Evolutionary conservation across 2,329 filamentous ascomycete genomes (phyloP), one percentile per base, ranked within the genome.

Genomic region (Colletotrichum sp.): DNA sequence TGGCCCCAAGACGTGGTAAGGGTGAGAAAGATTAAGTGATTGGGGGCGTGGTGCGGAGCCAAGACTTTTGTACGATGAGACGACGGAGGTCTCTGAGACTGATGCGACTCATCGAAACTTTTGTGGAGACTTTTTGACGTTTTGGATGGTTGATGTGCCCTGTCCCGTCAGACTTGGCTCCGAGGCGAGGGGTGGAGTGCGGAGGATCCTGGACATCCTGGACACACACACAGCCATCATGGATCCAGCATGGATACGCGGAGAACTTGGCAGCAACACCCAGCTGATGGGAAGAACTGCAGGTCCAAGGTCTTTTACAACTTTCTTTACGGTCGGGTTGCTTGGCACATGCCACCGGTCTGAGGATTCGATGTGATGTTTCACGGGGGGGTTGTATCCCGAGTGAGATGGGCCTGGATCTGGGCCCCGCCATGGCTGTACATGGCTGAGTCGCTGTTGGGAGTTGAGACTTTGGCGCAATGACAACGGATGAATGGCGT

Each of bases 51-150:
- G 15, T 24, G 5, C 24, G 8, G 21, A 18, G 68, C 68, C 59
- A 71, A 55, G 36, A 63, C 24, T 16, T 44, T 49, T 52, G 18
- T 13, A 9, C 44, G 62, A 18, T 75, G 72, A 60, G 49, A 72
- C 36, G 52, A 34, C 30, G 30, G 49, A 63, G 64, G 16, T 60
- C 60, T 52, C 69, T 68, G 73, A 72, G 73, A 72, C 73, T 73
- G 55, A 76, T 76, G 69, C 70, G 44, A 76, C 73, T 68, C 44
- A 10, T 49, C 63, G 69, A 76, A 76, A 72, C 69, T 68, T 72
- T 72, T 76, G 69, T 68, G 69, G 73, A 10, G 63, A 15, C 28
- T n/a, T 10, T 32, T 39, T 49, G 71, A 72, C 57, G 28, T 63
- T 71, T 71, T 65, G 68, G 68, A 52, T 67, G 16, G 64, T 67